Percentiles rank a stretch among this genome's conserved stretches.
Conservation (phyloP, 169 alveolate species). For the Plasmodium cynomolgi region DNA sequence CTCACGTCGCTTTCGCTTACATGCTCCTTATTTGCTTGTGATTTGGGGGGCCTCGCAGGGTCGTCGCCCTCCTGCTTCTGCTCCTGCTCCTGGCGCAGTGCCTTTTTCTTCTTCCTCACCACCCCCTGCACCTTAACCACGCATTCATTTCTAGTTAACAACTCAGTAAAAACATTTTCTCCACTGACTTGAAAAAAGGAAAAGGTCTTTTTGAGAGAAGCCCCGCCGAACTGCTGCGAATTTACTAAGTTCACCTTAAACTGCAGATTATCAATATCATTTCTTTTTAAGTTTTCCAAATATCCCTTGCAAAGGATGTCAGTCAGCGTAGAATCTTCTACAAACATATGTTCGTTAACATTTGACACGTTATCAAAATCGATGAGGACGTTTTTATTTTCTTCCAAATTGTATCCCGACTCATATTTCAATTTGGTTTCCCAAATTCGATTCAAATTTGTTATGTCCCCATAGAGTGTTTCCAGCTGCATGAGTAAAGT, state of each 20-base stretch:
- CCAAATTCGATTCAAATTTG: slow-evolving; percentile 34
- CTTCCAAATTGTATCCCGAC: slow-evolving; percentile 70
- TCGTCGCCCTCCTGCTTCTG: not conserved
- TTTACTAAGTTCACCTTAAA: slow-evolving; percentile 50
- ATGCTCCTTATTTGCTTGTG: not conserved
- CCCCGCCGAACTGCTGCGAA: slow-evolving; percentile 66
- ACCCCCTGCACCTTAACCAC: not conserved
- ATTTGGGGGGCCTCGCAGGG: not conserved
- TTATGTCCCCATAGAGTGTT: slow-evolving; percentile 55
- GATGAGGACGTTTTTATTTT: slow-evolving; percentile 55
- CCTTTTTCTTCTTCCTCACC: not conserved
- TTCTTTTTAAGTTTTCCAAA: slow-evolving; percentile 64
- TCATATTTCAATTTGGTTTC: slow-evolving; percentile 59
- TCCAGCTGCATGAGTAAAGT: slow-evolving; percentile 54
- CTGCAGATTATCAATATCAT: slow-evolving; percentile 47
- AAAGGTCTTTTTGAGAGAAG: slow-evolving; percentile 38
- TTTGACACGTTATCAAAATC: slow-evolving; percentile 28
- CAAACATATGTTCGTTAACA: slow-evolving; percentile 1
- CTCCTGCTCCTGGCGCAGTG: not conserved
- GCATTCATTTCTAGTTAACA: not conserved
- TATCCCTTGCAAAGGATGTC: slow-evolving; percentile 65
- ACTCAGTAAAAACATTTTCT: not conserved
- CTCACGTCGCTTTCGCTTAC: not conserved
- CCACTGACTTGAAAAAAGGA: slow-evolving; percentile 24
- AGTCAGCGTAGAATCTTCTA: slow-evolving; percentile 32